Percentiles rank a stretch among this genome's conserved stretches.
Conservation (phyloP, 1,284 basidiomycete species). For the Ustanciosporium gigantosporum region DNA sequence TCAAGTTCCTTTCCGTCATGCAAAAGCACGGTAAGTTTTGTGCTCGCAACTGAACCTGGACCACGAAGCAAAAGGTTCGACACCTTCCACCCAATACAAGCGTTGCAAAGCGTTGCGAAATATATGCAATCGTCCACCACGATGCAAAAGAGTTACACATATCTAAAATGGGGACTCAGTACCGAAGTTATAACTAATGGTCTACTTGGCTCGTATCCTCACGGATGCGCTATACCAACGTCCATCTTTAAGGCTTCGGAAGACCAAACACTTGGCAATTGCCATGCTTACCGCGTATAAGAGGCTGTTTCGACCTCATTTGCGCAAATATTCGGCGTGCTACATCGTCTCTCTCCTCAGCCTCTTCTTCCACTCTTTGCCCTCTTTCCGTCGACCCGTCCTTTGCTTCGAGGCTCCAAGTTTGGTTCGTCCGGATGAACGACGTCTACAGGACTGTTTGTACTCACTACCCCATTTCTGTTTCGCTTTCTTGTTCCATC, state of each 20-base stretch:
- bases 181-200: conserved; percentile 61
- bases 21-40: conserved; percentile 61
- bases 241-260: conserved; percentile 61
- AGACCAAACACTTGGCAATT: conserved; percentile 44
- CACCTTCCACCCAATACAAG: too few relatives aligned
- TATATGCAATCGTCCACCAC: too few relatives aligned
- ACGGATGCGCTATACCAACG: conserved; percentile 32
- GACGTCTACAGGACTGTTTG: too few relatives aligned
- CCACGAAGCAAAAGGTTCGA: too few relatives aligned
- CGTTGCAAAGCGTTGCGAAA: too few relatives aligned
- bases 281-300: conserved; percentile 45
- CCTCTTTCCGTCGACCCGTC: neutral
- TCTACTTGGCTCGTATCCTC: conserved; percentile 31
- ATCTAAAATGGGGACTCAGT: too few relatives aligned
- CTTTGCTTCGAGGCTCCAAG: neutral
- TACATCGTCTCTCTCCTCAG: conserved; percentile 12
- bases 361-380: neutral
- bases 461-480: neutral
- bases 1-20: conserved; percentile 61
- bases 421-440: too few relatives aligned
- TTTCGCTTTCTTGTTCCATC: neutral
- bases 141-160: too few relatives aligned
- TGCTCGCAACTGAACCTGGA: too few relatives aligned
- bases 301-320: conserved; percentile 13
- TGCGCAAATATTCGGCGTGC: conserved; percentile 45